phyloP scores from a whole-genome alignment of 2,329 filamentous ascomycete species.

The Ceratocystis lukuohia region DNA sequence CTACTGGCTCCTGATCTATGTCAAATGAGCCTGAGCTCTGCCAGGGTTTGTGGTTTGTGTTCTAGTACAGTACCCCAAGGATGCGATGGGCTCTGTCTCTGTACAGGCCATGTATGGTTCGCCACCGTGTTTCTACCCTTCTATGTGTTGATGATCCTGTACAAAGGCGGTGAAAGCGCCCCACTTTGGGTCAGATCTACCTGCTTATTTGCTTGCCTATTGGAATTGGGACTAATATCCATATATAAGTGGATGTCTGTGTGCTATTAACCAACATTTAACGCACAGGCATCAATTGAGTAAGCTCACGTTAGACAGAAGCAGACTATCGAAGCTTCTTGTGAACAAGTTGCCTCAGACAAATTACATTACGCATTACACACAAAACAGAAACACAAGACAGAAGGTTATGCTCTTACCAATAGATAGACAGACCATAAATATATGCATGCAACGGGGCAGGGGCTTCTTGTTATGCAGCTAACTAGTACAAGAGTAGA shows the following conservation, averaged over 20 bases:
- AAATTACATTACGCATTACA: neutral
- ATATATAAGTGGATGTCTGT: neutral
- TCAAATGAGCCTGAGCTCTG: neutral
- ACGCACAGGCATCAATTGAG: neutral
- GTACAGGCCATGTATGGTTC: too few relatives aligned
- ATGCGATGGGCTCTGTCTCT: too few relatives aligned
- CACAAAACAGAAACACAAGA: neutral
- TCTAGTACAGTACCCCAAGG: too few relatives aligned
- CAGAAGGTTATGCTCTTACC: too few relatives aligned
- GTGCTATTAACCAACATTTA: neutral
- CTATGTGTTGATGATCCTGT: neutral
- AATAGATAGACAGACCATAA: neutral
- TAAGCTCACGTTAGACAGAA: neutral
- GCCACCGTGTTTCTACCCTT: neutral
- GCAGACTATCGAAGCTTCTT: neutral
- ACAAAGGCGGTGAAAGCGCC: constrained; percentile 5
- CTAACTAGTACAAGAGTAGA: neutral
- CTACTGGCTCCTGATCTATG: too few relatives aligned
- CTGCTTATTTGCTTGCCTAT: neutral
- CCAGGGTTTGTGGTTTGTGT: neutral
- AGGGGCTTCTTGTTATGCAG: neutral
- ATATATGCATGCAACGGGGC: neutral
- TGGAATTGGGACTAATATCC: neutral
- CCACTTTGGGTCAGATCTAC: neutral
- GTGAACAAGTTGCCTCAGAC: neutral